These are phyloP conservation scores for Trichosporon ovoides DNA, from an alignment of 1,284 basidiomycete genomes.

Conservation along the genomic window DNA sequence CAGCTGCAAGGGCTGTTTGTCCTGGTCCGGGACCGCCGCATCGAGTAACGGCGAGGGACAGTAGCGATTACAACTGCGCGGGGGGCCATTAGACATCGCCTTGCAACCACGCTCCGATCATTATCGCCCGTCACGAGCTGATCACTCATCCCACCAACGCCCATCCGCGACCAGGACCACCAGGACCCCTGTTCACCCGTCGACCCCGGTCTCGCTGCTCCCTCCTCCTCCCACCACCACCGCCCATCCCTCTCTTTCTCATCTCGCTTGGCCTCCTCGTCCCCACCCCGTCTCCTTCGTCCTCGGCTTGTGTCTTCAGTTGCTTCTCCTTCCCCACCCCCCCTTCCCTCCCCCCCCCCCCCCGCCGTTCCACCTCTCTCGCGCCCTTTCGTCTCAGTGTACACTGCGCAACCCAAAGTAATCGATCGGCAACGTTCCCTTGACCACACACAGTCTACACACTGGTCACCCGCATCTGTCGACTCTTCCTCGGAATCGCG, in stretches of 20 bases:
- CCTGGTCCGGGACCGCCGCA: too few relatives aligned
- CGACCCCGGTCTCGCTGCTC: not conserved
- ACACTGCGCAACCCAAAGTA: conserved; percentile 3
- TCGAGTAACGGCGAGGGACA: too few relatives aligned
- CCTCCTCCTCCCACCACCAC: not conserved
- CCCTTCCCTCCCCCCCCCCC: not conserved
- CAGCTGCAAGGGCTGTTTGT: not conserved
- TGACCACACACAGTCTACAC: not conserved
- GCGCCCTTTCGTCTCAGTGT: not conserved
- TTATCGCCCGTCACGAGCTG: not conserved
- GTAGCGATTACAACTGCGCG: not conserved
- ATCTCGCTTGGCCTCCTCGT: not conserved
- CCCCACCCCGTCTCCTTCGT: not conserved
- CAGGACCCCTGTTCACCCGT: not conserved
- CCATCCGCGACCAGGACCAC: not conserved
- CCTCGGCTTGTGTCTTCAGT: conserved; percentile 1
- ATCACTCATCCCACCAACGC: not conserved
- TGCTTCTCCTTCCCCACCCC: not conserved
- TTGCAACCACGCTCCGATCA: not conserved
- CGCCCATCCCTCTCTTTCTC: conserved; percentile 5
- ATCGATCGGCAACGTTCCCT: not conserved
- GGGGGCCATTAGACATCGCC: not conserved
- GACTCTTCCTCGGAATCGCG: not conserved
- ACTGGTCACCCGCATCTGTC: not conserved
- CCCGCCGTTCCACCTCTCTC: not conserved